These are phyloP conservation scores for Metschnikowia chrysomelidarum DNA, from an alignment of 805 yeast genomes.

Conservation along the genomic window DNA sequence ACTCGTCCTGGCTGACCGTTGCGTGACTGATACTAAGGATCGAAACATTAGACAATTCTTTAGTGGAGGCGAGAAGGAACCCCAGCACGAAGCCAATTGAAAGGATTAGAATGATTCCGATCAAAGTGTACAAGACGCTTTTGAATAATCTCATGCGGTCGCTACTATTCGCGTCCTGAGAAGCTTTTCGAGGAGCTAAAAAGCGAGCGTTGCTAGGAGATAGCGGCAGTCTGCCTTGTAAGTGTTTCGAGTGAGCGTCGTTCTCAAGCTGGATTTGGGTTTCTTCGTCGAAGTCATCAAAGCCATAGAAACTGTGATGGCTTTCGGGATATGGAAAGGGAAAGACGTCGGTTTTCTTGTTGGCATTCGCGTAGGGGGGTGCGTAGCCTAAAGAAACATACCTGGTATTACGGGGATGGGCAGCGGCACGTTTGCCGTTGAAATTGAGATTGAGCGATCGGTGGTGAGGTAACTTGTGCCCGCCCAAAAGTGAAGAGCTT, in stretches of 20 bases:
- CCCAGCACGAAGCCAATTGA: slow-evolving; percentile 79
- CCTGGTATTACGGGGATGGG: slow-evolving; percentile 28
- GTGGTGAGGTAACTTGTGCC: slow-evolving; percentile 36
- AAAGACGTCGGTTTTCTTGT: slow-evolving; percentile 24
- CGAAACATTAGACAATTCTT: slow-evolving; percentile 69
- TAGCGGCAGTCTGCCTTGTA: slow-evolving; percentile 20
- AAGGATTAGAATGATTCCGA: slow-evolving; percentile 50
- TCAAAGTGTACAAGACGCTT: slow-evolving; percentile 42
- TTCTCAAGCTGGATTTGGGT: slow-evolving; percentile 13
- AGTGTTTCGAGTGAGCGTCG: slow-evolving; percentile 2
- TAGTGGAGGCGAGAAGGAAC: slow-evolving; percentile 79
- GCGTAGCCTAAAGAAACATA: slow-evolving; percentile 39
- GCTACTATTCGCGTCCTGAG: slow-evolving; percentile 14
- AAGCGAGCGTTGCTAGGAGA: slow-evolving; percentile 25
- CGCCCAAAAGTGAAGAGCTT: slow-evolving; percentile 28
- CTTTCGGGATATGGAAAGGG: slow-evolving; percentile 36
- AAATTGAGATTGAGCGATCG: slow-evolving; percentile 38
- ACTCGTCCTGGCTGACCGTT: slow-evolving; percentile 77
- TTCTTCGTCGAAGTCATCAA: slow-evolving; percentile 42
- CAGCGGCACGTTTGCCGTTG: slow-evolving; percentile 22
- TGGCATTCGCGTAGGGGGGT: slow-evolving; percentile 13
- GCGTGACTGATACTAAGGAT: slow-evolving; percentile 65
- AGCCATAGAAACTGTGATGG: slow-evolving; percentile 34
- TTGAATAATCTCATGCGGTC: slow-evolving; percentile 24
- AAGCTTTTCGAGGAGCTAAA: slow-evolving; percentile 30